Conservation (phyloP, 1,284 basidiomycete genomes). For the Ceratobasidium sp. region DNA sequence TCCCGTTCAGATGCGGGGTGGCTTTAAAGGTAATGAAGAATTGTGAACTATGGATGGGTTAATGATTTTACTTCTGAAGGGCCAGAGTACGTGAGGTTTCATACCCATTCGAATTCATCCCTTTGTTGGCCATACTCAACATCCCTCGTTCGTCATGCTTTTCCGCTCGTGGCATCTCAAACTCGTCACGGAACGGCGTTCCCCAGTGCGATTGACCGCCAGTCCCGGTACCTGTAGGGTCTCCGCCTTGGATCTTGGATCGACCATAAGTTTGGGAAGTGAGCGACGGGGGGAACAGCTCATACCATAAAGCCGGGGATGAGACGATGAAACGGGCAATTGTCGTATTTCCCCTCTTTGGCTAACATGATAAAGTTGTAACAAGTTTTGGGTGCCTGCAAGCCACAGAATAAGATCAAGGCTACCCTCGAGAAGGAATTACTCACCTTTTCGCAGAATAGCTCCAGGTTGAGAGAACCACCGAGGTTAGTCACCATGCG, state of each 20-base stretch:
- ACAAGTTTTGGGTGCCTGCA: slow-evolving; percentile 93
- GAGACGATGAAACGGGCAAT: slow-evolving; percentile 90
- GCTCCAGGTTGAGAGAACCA: slow-evolving; percentile 88
- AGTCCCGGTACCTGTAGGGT: slow-evolving; percentile 94
- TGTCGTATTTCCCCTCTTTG: slow-evolving; percentile 89
- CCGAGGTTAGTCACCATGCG: slow-evolving; percentile 91
- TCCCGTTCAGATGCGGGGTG: slow-evolving; percentile 75
- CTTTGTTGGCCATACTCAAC: slow-evolving; percentile 94
- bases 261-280: background rate
- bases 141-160: slow-evolving; percentile 85
- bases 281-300: slow-evolving; percentile 48
- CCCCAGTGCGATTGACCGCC: slow-evolving; percentile 97
- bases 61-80: background rate
- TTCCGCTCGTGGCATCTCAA: slow-evolving; percentile 84
- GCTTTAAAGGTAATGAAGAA: slow-evolving; percentile 91
- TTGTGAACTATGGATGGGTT: slow-evolving; percentile 72
- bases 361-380: slow-evolving; percentile 98
- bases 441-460: slow-evolving; percentile 88
- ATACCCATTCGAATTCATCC: slow-evolving; percentile 84
- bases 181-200: slow-evolving; percentile 94
- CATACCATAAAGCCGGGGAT: slow-evolving; percentile 97
- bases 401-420: too few species aligned
- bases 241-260: slow-evolving; percentile 89
- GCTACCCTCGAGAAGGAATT: background rate
- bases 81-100: slow-evolving; percentile 49